A percentile compares a stretch with the other conserved stretches of the same genome.
Conservation (phyloP, 257 asterid species). For the Lithospermum erythrorhizon region DNA sequence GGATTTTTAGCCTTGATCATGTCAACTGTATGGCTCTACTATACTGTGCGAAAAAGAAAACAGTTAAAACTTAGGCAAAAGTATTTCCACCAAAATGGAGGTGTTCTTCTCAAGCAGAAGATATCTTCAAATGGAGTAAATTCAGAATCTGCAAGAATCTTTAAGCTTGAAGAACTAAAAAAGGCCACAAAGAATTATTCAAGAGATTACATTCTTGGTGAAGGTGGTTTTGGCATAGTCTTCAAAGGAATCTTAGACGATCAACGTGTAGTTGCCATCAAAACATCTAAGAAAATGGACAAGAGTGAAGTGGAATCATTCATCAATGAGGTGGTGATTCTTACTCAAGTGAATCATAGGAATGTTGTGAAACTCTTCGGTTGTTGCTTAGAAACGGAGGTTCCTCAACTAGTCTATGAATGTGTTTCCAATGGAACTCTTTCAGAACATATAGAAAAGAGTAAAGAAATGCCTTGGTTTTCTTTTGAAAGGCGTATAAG, state of each 20-base stretch:
- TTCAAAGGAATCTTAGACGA: neutral
- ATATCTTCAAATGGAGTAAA: neutral
- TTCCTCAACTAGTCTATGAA: slow-evolving; percentile 2
- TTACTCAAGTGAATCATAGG: neutral
- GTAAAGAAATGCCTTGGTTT: neutral
- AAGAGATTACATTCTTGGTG: neutral
- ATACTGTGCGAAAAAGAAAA: neutral
- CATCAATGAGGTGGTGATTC: slow-evolving; percentile 1
- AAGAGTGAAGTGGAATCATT: neutral
- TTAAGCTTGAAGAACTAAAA: neutral
- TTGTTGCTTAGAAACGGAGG: neutral
- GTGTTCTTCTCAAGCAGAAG: neutral
- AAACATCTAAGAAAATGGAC: slow-evolving; percentile 1
- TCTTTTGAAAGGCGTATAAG: neutral
- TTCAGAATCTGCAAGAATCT: neutral
- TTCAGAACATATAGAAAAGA: neutral
- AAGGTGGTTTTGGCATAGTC: slow-evolving; percentile 4
- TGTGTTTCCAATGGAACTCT: slow-evolving; percentile 1
- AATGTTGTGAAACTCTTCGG: too few species aligned
- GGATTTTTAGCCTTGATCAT: too few species aligned
- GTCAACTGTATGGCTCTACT: too few species aligned
- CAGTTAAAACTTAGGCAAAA: neutral
- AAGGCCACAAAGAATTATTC: neutral
- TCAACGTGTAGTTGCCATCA: slow-evolving; percentile 2
- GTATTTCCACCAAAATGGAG: slow-evolving; percentile 5